Evolutionary conservation across 2,329 filamentous ascomycete genomes (phyloP).

Genomic region (Hypoxylon sp.): DNA sequence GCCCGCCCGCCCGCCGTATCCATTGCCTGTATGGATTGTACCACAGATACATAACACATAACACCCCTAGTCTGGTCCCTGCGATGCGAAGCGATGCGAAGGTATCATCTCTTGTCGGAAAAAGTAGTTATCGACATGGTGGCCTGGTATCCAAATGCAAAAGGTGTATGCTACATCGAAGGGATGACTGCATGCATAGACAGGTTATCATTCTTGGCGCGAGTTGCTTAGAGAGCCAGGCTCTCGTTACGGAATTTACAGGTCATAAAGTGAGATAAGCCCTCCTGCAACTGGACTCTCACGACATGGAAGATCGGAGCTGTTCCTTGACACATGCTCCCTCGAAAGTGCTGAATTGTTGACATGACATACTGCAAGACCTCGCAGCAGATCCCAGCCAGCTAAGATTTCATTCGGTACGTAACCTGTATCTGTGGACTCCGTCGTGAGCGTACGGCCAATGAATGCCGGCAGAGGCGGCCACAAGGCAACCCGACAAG

Average conservation of each 20-base stretch:
- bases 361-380: constrained; percentile 27
- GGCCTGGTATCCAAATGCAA: constrained; percentile 23
- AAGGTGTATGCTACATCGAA: constrained; percentile 26
- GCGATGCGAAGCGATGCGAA: constrained; percentile 5
- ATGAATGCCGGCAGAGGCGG: constrained; percentile 15
- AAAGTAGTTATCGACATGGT: constrained; percentile 18
- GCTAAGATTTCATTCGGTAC: constrained; percentile 27
- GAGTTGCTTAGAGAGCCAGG: constrained; percentile 20
- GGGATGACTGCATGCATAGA: constrained; percentile 34
- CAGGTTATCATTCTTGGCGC: constrained; percentile 22
- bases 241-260: constrained; percentile 21
- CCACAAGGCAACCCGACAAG: constrained; percentile 34
- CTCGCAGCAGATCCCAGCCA: constrained; percentile 26
- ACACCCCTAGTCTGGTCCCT: constrained; percentile 10
- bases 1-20: constrained; percentile 17
- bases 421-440: constrained; percentile 28
- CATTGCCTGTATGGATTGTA: constrained; percentile 12
- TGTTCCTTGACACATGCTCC: constrained; percentile 15
- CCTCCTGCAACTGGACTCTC: constrained; percentile 13
- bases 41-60: neutral
- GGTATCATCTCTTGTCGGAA: constrained; percentile 24
- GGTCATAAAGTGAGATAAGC: constrained; percentile 32
- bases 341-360: constrained; percentile 18
- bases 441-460: constrained; percentile 22
- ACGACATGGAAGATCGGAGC: constrained; percentile 14